Evolutionary conservation across 164 flowering plant species (phyloP).

Genomic region (Nelumbo lutea): DNA sequence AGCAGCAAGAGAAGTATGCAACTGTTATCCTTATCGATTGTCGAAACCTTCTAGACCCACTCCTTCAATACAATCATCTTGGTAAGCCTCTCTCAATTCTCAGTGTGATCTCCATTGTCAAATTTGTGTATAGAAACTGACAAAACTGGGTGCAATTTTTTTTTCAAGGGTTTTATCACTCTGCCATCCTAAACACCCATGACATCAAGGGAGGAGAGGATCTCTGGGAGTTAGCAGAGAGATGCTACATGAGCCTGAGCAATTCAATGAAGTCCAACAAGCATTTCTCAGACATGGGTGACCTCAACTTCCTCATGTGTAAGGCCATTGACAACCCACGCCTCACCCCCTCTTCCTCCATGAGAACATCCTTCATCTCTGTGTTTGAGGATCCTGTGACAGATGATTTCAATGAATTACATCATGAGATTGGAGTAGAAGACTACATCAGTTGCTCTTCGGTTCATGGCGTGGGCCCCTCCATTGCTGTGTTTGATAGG

Average conservation of each 20-base stretch:
- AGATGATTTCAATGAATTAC: slow-evolving; percentile 29
- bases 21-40: too few species aligned
- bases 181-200: slow-evolving; percentile 65
- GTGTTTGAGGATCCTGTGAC: slow-evolving; percentile 75
- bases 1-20: slow-evolving; percentile 29
- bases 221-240: slow-evolving; percentile 65
- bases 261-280: slow-evolving; percentile 26
- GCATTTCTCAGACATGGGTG: slow-evolving; percentile 42
- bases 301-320: slow-evolving; percentile 76
- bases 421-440: slow-evolving; percentile 28
- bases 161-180: slow-evolving; percentile 64
- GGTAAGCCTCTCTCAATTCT: slow-evolving; percentile 28
- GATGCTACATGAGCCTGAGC: slow-evolving; percentile 39
- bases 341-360: slow-evolving; percentile 55
- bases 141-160: too few species aligned
- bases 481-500: slow-evolving; percentile 62
- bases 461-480: slow-evolving; percentile 56
- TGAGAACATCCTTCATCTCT: slow-evolving; percentile 61
- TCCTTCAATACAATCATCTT: slow-evolving; percentile 31
- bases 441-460: too few species aligned
- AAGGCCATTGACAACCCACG: slow-evolving; percentile 80
- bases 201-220: slow-evolving; percentile 41
- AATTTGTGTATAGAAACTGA: too few species aligned
- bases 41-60: neutral
- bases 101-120: too few species aligned